Base-by-base conservation (phyloP, 2,329 filamentous ascomycete species). In the Keithomyces neogunnii region DNA sequence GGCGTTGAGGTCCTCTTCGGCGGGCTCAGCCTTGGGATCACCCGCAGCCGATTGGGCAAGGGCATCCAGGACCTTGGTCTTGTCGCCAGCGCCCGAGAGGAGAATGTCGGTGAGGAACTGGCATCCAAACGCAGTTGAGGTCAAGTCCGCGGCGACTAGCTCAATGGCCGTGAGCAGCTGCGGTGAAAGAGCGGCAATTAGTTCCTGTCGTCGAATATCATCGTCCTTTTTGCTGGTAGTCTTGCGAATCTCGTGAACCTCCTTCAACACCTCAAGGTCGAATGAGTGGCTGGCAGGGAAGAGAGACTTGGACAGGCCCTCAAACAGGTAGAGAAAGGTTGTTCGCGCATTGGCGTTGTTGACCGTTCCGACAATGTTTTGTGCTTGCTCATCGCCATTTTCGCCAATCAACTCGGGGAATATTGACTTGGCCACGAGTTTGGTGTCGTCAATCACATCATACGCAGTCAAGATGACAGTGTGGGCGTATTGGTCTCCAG, bases 401-500 rank as follows among this genome's bases (percentile, higher is more conserved):
- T 88, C 87, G 56, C 85, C 88, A 19, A 96, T 71, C 10, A 99
- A 75, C 68, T 97, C 92, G 0, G 88, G 78, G 68, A 96, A 89
- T 57, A 99, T 87, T 33, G 87, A 78, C 72, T 95, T 97, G 48
- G 84, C 78, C 3, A 84, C 88, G 62, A 96, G 76, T 57, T 95
- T 91, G 8, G 93, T 99, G 66, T 99, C 93, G 60, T 99, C 93
- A 47, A 96, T 84, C 47, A 96, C 85, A 61, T 97, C 93, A 65
- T 91, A 90, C 1, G 89, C 89, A 2, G 90, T 79, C 51, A 97
- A 77, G 35, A 99, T 81, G 50, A 97, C 80, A 55, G 85, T 76
- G 63, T 96, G 89, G 2, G 84, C 93, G 61, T 91, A 70, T 5
- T 76, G 67, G 63, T 99, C 92, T 46, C 81, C 84, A 3, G 90